These are phyloP conservation scores for Malus sylvestris DNA, from an alignment of 306 rosid genomes.

Conservation along the genomic window DNA sequence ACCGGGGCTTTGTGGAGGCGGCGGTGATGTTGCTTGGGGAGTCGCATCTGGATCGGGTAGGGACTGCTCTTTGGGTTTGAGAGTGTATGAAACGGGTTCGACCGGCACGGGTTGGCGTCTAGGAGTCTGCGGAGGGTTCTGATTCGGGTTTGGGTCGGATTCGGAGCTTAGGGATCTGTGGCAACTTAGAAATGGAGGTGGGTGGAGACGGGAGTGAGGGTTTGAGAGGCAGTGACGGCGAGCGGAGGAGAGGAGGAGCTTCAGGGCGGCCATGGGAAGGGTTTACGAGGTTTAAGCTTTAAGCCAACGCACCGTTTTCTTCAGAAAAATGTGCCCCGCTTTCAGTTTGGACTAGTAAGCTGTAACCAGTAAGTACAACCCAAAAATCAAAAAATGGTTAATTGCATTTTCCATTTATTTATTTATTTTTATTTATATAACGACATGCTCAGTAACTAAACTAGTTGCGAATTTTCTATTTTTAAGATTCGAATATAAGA, in stretches of 20 bases:
- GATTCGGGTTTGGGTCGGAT: slow-evolving; percentile 28
- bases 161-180: slow-evolving; percentile 38
- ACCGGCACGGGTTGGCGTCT: slow-evolving; percentile 32
- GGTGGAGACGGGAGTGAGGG: slow-evolving; percentile 18
- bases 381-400: background rate
- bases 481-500: too few species aligned
- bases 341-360: background rate
- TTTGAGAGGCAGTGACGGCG: slow-evolving; percentile 58
- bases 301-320: background rate
- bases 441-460: too few species aligned
- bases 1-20: slow-evolving; percentile 4
- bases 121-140: slow-evolving; percentile 13
- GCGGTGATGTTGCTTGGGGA: slow-evolving; percentile 18
- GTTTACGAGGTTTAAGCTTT: slow-evolving; percentile 26
- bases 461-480: too few species aligned
- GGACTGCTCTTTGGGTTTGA: slow-evolving; percentile 45
- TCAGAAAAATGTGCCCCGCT: background rate
- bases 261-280: slow-evolving; percentile 61
- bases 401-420: background rate
- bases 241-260: slow-evolving; percentile 59
- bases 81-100: slow-evolving; percentile 62
- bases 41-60: slow-evolving; percentile 21
- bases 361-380: background rate
- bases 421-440: too few species aligned
- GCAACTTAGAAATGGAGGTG: slow-evolving; percentile 25